Evolutionary conservation across 257 asterid species (phyloP), one percentile per base, ranked within the genome.

Genomic region (Agastache rugosa): DNA sequence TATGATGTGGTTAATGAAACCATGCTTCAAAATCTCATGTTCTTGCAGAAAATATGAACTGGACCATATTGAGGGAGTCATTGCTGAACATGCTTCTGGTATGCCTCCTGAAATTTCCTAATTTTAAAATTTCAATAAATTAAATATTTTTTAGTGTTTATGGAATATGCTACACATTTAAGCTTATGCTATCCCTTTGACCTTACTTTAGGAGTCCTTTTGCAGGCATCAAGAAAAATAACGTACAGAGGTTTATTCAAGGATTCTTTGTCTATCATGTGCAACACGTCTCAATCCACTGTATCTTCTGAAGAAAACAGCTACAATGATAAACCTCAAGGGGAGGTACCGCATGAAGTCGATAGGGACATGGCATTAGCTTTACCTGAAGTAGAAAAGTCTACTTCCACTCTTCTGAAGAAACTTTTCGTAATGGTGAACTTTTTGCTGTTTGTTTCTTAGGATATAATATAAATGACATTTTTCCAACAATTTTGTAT

Each of bases 191-290:
- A 48, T 50, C 44, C 68, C 56, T 60, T 77, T 79, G 77, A 81
- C 67, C 27, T 64, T 66, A 51, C 55, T 55, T 35, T 63, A 39
- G 23, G 71, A 19, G 50, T 47, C 14, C 12, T 77, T 78, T 82
- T 79, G 61, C 95, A 94, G 99, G 97, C 92, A 17, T 89, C 99
- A 35, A 90, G 99, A 80, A 94, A 87, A 81, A 78, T 87, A 41
- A 61, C 78, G 14, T 88, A 86, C 86, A 94, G 89, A 83, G 81
- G 77, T 66, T 83, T 94, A 15, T 74, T 89, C 23, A 85, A 86
- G 88, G 92, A 89, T 75, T 84, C 88, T 73, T 51, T 94, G 75
- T 84, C 78, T 47, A 53, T 84, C 69, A 76, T 85, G 77, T 77
- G 85, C 75, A 69, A 77, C 77, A 72, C 88, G 65, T 73, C 80